Base-by-base conservation (phyloP, 2,329 filamentous ascomycete genomes). In the Colletotrichum sp. region DNA sequence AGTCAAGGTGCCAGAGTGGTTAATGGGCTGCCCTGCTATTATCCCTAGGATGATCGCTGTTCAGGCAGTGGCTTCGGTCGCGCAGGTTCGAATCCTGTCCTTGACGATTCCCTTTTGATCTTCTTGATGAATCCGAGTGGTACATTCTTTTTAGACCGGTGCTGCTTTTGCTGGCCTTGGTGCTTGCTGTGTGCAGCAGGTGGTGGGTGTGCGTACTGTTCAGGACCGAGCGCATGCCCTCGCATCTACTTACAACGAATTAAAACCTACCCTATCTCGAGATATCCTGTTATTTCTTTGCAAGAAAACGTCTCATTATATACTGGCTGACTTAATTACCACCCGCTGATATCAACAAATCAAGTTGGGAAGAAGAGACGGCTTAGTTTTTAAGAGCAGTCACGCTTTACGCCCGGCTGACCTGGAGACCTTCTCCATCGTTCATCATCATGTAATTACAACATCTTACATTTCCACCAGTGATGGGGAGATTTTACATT, bases 1-100 rank as follows among this genome's bases (percentile, higher is more conserved):
- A 63, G 67, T 70, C 67, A 70, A 70, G 67, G 67, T 70, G 67
- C 67, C 67, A 70, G 67, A 70, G 67, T 70, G 67, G 67, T 70
- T 70, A 70, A 70, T 70, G 67, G 67, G 67, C 67, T 70, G 67
- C 67, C 67, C 67, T 70, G 67, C 67, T 70, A 70, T 63, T 28
- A 12, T 36, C 32, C 21, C 34, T 63, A 12, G 52, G 28, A 52
- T 15, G 8, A 67, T 21, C n/a, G 65, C 2, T 67, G 48, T 59
- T 48, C 43, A 70, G 67, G 67, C 67, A 70, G 67, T 70, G 67
- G 67, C 67, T 70, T 70, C 67, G 67, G 67, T 70, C 67, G 67
- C 66, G 66, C 66, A 68, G 66, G 66, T 68, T 68, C 66, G 66
- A 68, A 68, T 68, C 66, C 66, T 68, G 66, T 68, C 66, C 66